phyloP scores from a whole-genome alignment of 257 asterid species.

The Handroanthus guayacan region DNA sequence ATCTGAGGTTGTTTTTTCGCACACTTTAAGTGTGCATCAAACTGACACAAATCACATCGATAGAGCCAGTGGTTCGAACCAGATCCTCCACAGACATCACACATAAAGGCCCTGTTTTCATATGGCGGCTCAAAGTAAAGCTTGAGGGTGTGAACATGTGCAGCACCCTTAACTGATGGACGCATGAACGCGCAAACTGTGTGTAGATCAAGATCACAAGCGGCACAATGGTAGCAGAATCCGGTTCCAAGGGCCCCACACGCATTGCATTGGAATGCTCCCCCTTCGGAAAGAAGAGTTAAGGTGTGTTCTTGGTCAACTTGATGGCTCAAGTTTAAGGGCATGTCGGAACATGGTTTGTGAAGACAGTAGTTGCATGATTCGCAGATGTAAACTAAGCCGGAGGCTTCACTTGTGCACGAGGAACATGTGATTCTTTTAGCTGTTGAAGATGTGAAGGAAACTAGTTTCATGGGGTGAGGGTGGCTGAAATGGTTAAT shows the following conservation, averaged over 20 bases:
- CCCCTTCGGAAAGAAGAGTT: constrained; percentile 21
- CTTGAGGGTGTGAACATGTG: constrained; percentile 31
- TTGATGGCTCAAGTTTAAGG: constrained; percentile 16
- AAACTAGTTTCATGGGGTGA: constrained; percentile 28
- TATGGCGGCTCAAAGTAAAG: constrained; percentile 35
- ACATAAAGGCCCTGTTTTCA: constrained; percentile 20
- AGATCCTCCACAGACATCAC: constrained; percentile 28
- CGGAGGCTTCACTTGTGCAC: constrained; percentile 23
- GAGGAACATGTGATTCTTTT: constrained; percentile 23
- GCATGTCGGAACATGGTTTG: constrained; percentile 32
- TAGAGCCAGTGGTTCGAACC: constrained; percentile 41
- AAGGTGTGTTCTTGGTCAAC: constrained; percentile 26
- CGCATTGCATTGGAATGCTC: constrained; percentile 34
- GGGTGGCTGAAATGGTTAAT: constrained; percentile 38
- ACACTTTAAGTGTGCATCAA: constrained; percentile 37
- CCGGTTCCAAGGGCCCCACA: constrained; percentile 29
- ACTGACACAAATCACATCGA: constrained; percentile 25
- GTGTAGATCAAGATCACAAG: constrained; percentile 30
- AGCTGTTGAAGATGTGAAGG: constrained; percentile 16
- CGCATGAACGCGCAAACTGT: constrained; percentile 30
- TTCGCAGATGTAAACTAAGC: constrained; percentile 24
- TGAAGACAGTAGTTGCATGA: constrained; percentile 31
- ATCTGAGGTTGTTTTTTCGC: constrained; percentile 2
- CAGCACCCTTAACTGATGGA: constrained; percentile 9
- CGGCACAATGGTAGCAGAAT: constrained; percentile 37